Percentiles rank a stretch among this genome's conserved stretches.
Evolutionary conservation across 2,329 filamentous ascomycete genomes (phyloP).

Genomic region (Blastomyces percursus): DNA sequence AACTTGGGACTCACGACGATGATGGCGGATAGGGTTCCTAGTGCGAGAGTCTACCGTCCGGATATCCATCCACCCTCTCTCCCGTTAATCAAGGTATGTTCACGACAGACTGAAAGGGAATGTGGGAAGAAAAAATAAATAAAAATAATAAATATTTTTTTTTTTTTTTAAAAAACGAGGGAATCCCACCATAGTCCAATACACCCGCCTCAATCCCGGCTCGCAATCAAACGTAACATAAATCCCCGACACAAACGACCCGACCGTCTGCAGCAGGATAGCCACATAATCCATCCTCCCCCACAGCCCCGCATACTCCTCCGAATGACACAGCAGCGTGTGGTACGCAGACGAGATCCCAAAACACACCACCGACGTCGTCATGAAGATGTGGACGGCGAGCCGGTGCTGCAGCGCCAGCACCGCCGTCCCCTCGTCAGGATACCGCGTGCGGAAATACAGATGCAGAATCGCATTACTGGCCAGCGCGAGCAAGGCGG

Average conservation of each 20-base stretch:
- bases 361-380: constrained; percentile 55
- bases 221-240: constrained; percentile 25
- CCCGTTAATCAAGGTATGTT: background rate
- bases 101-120: background rate
- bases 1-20: constrained; percentile 26
- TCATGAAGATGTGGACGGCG: constrained; percentile 51
- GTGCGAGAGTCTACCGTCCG: constrained; percentile 26
- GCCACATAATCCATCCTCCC: constrained; percentile 21
- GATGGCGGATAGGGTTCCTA: constrained; percentile 26
- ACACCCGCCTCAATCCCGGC: constrained; percentile 16
- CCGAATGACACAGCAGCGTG: constrained; percentile 21
- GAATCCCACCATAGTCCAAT: constrained; percentile 24
- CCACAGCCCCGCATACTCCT: constrained; percentile 16
- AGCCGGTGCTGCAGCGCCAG: constrained; percentile 6
- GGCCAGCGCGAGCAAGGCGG: constrained; percentile 47
- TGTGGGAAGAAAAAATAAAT: constrained; percentile 9
- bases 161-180: no score
- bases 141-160: no score
- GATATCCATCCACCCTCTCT: background rate
- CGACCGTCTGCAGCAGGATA: constrained; percentile 22
- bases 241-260: constrained; percentile 23
- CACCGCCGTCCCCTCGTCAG: background rate
- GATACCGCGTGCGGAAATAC: constrained; percentile 10
- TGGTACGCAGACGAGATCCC: constrained; percentile 40
- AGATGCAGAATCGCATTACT: constrained; percentile 9